Evolutionary conservation across 2,329 filamentous ascomycete genomes (phyloP), one percentile per base, ranked within the genome.

Genomic region (Penicillium sp.): DNA sequence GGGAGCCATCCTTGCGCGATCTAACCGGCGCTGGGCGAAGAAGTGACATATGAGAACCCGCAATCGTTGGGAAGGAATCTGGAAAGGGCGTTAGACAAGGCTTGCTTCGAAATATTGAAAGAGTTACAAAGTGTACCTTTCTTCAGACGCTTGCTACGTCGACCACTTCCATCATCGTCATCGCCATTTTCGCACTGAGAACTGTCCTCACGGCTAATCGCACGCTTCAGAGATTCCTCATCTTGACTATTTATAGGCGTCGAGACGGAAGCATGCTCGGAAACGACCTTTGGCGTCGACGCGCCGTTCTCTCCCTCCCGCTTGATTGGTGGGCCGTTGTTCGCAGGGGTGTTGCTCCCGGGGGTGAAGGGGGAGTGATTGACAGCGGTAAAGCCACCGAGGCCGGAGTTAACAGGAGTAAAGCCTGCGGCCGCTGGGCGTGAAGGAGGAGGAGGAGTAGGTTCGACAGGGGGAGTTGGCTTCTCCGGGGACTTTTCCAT

Each of bases 21-120:
- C 78, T 90, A 9, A 78, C 75, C 17, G 88, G 87, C 27, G 89
- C 88, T 56, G 93, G 91, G 53, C 93, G 90, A 71, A 96, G 92
- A 69, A 93, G 86, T 60, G 91, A 94, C 92, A 97, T 97, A 77
- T 97, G 92, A 52, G 93, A 97, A 54, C 94, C 94, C 63, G 92
- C 92, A 65, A 99, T 91, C 35, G 91, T 96, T 43, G 93, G 71
- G 21, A 82, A 80, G 43, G 76, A 77, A 72, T 85, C 75, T 78
- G 65, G 54, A 45, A 57, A 9, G 29, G 54, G 46, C 8, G 35
- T 41, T 31, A 56, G 38, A 29, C 15, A 25, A n/a, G 35, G 5
- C 27, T 33, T 27, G 33, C 47, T 51, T 37, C 9, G 41, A 57
- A 29, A 42, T n/a, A n/a, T 37, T 23, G 10, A 42, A 25, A 46